Evolutionary conservation across 2,329 filamentous ascomycete species (phyloP).

Genomic region (Microascus cirrosus): DNA sequence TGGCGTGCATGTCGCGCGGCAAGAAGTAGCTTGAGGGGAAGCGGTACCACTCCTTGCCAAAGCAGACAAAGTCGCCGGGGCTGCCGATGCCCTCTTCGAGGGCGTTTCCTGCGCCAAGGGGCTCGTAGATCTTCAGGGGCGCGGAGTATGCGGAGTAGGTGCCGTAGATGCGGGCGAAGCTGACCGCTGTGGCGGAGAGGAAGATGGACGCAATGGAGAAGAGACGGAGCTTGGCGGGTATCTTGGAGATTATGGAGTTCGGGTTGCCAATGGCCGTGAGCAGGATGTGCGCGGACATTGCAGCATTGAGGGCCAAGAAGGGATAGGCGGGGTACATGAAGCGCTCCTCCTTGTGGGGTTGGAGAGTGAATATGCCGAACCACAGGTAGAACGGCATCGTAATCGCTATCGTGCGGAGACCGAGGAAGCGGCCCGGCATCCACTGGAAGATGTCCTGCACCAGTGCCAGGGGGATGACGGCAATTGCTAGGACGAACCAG

Average conservation of each 20-base stretch:
- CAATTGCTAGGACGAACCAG: conserved; percentile 75
- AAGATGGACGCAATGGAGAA: conserved; percentile 47
- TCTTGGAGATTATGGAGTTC: conserved; percentile 54
- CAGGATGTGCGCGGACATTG: conserved; percentile 71
- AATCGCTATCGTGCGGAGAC: conserved; percentile 67
- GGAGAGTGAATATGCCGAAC: conserved; percentile 80
- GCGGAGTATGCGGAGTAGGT: conserved; percentile 75
- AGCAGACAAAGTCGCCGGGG: conserved; percentile 62
- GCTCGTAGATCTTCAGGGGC: conserved; percentile 59
- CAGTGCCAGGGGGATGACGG: conserved; percentile 63
- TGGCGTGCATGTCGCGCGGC: conserved; percentile 70
- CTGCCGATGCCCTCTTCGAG: conserved; percentile 34
- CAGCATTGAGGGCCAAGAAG: conserved; percentile 78
- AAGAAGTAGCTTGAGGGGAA: conserved; percentile 91
- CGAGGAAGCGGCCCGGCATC: conserved; percentile 51
- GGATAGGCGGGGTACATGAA: conserved; percentile 99
- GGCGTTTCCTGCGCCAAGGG: conserved; percentile 45
- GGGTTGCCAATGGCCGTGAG: conserved; percentile 65
- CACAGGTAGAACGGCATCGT: conserved; percentile 86
- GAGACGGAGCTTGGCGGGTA: conserved; percentile 68
- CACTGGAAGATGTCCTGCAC: conserved; percentile 57
- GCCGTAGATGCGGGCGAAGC: conserved; percentile 63
- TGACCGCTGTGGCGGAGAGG: conserved; percentile 52
- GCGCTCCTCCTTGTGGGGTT: conserved; percentile 94
- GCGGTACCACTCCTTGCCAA: conserved; percentile 97